Conservation (phyloP, 441 rosid genomes). For the Hypseocharis bilobata region DNA sequence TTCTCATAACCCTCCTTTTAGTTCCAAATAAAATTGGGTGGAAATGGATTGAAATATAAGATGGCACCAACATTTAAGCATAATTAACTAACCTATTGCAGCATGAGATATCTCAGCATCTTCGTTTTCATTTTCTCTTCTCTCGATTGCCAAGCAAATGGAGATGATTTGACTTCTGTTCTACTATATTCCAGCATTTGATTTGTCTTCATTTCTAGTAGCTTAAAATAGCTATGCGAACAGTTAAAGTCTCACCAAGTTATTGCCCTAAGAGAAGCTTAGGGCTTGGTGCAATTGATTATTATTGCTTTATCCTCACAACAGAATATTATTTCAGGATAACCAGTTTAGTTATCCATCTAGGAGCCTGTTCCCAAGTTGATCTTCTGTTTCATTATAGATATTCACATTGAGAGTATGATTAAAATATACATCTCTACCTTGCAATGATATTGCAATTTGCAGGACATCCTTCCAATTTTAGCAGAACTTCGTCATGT, state of each 20-base stretch:
- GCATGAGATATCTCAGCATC: neutral
- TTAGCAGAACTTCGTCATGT: slow-evolving; percentile 71
- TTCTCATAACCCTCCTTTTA: neutral
- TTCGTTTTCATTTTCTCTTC: neutral
- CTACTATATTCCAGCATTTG: neutral
- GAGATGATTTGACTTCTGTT: neutral
- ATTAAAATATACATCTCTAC: neutral
- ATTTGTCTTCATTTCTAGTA: neutral
- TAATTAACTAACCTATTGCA: neutral
- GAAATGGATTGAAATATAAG: neutral
- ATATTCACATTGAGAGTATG: neutral
- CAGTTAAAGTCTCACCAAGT: neutral
- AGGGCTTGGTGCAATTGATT: neutral
- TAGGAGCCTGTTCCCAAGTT: neutral
- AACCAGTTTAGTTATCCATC: neutral
- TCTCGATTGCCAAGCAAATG: neutral
- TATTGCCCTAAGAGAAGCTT: neutral
- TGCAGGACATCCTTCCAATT: slow-evolving; percentile 79
- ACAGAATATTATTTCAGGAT: neutral
- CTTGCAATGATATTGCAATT: slow-evolving; percentile 9
- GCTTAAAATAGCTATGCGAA: neutral
- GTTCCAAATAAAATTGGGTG: neutral
- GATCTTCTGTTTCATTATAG: neutral
- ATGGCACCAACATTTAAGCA: neutral
- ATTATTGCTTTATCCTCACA: neutral